Evolutionary conservation across 192 early-diverging fungal genomes (phyloP), one percentile per base, ranked within the genome.

Genomic region (Podila minutissima): DNA sequence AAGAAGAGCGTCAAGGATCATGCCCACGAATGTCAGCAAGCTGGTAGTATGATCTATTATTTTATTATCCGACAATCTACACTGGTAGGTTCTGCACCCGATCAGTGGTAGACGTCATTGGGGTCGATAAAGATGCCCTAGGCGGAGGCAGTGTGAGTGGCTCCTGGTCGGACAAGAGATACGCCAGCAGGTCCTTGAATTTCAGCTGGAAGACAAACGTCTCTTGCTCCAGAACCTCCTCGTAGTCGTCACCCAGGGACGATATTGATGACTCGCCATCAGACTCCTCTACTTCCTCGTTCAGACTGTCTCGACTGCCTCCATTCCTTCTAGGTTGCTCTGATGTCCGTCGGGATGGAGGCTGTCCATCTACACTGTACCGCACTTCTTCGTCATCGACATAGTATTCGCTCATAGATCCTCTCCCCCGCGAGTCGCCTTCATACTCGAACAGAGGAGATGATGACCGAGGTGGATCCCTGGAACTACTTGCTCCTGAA

Each of bases 81-180:
- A 78, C 75, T 38, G 69, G 69, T 19, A 78, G 58, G 15, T 71
- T 55, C 24, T 67, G 72, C 20, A 67, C 65, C 9, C 65, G 72
- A 5, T 29, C 24, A 9, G 64, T 4, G 20, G 51, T 33, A 5
- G 51, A n/a, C 1, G 49, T 28, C 24, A 51, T 49, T 10, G 75
- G 37, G 20, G 32, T 48, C 26, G 5, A 11, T 20, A 31, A 2
- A 20, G 15, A 17, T 19, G 20, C 15, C 49, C 33, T 49, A 26
- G 55, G 55, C 33, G 67, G 68, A 26, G 74, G 55, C 12, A 70
- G 38, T 1, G 77, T 48, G 4, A 81, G 17, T 0, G 71, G 51
- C 10, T 81, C 77, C 58, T 81, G 70, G 10, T 35, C 66, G 13
- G 77, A 81, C 15, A 81, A 41, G 0, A 81, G 49, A 41, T 81